Percentiles rank a stretch among this genome's conserved stretches.
phyloP scores from a whole-genome alignment of 257 asterid species.

The Voacanga thouarsii region DNA sequence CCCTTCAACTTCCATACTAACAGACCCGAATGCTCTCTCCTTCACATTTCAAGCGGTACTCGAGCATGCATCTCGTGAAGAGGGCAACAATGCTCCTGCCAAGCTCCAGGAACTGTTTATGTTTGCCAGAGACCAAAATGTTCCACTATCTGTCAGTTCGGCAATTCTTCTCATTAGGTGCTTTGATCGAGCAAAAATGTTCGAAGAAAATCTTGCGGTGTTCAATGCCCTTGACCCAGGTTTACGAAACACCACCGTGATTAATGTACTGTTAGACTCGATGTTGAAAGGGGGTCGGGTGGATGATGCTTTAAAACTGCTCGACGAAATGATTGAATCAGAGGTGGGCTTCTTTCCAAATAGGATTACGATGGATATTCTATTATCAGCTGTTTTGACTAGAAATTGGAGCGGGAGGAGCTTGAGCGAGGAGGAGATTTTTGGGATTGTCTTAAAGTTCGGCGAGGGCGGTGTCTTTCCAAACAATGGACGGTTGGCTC shows the following conservation, averaged over 20 bases:
- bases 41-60: conserved; percentile 62
- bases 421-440: conserved; percentile 49
- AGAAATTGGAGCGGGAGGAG: conserved; percentile 41
- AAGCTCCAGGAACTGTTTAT: conserved; percentile 50
- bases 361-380: conserved; percentile 34
- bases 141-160: conserved; percentile 50
- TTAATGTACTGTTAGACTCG: conserved; percentile 46
- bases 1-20: conserved; percentile 6
- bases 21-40: conserved; percentile 30
- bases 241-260: conserved; percentile 34
- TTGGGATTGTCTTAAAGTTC: conserved; percentile 38
- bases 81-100: conserved; percentile 16
- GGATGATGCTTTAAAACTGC: conserved; percentile 67
- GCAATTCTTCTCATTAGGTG: conserved; percentile 48
- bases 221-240: conserved; percentile 37
- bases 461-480: conserved; percentile 39
- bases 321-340: conserved; percentile 64
- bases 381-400: conserved; percentile 38
- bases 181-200: conserved; percentile 49
- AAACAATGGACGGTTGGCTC: conserved; percentile 34
- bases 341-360: conserved; percentile 38
- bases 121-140: conserved; percentile 34
- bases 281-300: conserved; percentile 35
- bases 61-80: conserved; percentile 48
- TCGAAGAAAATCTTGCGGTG: conserved; percentile 42